Evolutionary conservation across 208 protist species (phyloP).

Genomic region (Crithidia bombi): DNA sequence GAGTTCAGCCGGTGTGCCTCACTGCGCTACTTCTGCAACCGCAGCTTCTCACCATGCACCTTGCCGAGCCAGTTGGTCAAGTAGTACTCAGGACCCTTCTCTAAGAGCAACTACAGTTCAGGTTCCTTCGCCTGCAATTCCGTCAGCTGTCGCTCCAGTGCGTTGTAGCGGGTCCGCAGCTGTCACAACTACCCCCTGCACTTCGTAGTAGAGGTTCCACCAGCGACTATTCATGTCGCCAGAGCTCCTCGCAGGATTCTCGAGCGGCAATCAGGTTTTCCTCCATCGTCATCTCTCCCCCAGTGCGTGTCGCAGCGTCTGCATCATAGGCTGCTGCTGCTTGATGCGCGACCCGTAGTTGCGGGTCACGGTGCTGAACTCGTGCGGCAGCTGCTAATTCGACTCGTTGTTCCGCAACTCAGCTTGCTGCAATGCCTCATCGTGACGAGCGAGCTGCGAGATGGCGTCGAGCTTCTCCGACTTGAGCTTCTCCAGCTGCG

Average conservation of each 20-base stretch:
- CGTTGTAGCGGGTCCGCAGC: constrained; percentile 48
- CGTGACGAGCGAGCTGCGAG: constrained; percentile 29
- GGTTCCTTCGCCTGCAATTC: constrained; percentile 40
- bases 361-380: constrained; percentile 42
- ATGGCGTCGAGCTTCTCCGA: constrained; percentile 24
- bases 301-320: constrained; percentile 62
- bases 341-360: constrained; percentile 60
- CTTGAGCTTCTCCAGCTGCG: constrained; percentile 40
- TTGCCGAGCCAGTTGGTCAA: constrained; percentile 56
- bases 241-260: constrained; percentile 32
- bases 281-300: too few relatives aligned
- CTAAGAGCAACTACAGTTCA: constrained; percentile 65
- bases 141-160: constrained; percentile 50
- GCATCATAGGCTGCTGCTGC: constrained; percentile 68
- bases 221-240: constrained; percentile 13
- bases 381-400: constrained; percentile 40
- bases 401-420: constrained; percentile 35
- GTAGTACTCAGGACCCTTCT: constrained; percentile 45
- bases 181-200: constrained; percentile 58
- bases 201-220: constrained; percentile 29
- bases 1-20: constrained; percentile 56
- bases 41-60: constrained; percentile 52
- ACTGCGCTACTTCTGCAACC: constrained; percentile 54
- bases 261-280: constrained; percentile 38
- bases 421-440: constrained; percentile 29